Base-by-base conservation (phyloP, 2,329 filamentous ascomycete genomes). In the Hymenoscyphus fraxineus region DNA sequence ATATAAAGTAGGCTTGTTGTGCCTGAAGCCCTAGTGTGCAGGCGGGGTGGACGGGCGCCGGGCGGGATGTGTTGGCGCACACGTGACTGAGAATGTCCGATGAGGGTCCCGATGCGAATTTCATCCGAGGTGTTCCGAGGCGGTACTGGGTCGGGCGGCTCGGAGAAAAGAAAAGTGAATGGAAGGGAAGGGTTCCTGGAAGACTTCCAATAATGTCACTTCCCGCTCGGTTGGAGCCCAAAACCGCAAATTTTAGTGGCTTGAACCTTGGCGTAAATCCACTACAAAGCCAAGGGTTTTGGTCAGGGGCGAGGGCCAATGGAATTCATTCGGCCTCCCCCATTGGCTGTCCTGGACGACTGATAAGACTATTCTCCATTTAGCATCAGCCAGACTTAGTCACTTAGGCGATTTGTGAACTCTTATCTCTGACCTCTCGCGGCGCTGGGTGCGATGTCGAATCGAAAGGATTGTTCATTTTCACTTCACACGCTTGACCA, bases 381-480 rank as follows among this genome's bases (percentile, higher is more conserved):
- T 47, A 59, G 38, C 51, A 27, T n/a, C 63, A 16, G n/a, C 51
- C 35, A 35, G 35, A 35, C 35, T 35, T 35, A 35, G 6, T 35
- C 35, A 27, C 35, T 60, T 39, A 22, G 31, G 57, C 55, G 41
- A 4, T 60, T 61, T 63, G 59, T 55, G 59, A 35, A 66, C 16
- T 47, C 60, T 67, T 69, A 69, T 69, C 68, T 69, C 59, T 63
- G 62, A 60, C 63, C 63, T 68, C 65, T 68, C 61, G 44, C 59
- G 35, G 51, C 40, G 51, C 40, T 44, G 54, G 22, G 32, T 40
- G 22, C n/a, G 15, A 47, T n/a, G 19, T 39, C 15, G 44, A 60
- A 54, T 16, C 19, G 19, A 39, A 59, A 39, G 58, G 41, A 31
- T 63, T 63, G 51, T 59, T 63, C 35, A 59, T 62, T 58, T 31